Conservation (phyloP, 805 yeast genomes). For the Barnettozyma salicaria region DNA sequence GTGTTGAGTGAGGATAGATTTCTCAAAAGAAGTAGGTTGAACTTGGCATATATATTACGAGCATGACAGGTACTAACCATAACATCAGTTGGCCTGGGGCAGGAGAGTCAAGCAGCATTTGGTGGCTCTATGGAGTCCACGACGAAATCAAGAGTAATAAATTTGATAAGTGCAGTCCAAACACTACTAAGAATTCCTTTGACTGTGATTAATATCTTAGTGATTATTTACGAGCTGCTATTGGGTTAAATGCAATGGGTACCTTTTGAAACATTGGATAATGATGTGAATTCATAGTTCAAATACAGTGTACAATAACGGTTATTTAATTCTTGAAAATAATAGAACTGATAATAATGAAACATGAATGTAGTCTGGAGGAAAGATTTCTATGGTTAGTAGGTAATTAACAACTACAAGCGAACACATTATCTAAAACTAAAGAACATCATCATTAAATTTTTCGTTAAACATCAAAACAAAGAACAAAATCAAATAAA, state of each 20-base stretch:
- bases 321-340: background rate
- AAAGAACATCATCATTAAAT: background rate
- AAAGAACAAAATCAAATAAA: too few relatives aligned
- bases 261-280: background rate
- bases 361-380: too few relatives aligned
- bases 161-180: conserved; percentile 66
- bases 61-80: conserved; percentile 2
- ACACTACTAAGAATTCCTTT: conserved; percentile 73
- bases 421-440: too few relatives aligned
- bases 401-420: too few relatives aligned
- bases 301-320: too few relatives aligned
- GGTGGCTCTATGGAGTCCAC: conserved; percentile 39
- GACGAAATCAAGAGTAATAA: conserved; percentile 53
- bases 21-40: conserved; percentile 49
- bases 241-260: conserved; percentile 60
- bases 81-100: conserved; percentile 39
- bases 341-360: too few relatives aligned
- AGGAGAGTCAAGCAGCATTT: conserved; percentile 36
- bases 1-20: conserved; percentile 77
- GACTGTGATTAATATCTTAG: conserved; percentile 58
- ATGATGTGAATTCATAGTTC: background rate
- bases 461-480: too few relatives aligned
- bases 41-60: background rate
- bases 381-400: too few relatives aligned
- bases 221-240: conserved; percentile 63